Percentiles rank a stretch among this genome's conserved stretches.
Evolutionary conservation across 2,329 filamentous ascomycete genomes (phyloP).

Genomic region (Microsporum audouinii): DNA sequence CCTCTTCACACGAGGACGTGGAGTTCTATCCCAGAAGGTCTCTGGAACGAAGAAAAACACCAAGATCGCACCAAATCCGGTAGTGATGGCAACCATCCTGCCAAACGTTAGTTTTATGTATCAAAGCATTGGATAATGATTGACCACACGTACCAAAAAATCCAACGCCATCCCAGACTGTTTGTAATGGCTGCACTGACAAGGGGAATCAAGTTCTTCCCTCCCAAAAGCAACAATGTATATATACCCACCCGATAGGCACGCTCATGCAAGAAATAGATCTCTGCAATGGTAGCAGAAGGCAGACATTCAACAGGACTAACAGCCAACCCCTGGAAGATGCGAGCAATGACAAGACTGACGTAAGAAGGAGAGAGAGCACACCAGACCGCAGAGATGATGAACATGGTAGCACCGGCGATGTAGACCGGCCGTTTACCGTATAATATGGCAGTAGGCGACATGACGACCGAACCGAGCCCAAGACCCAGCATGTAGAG

Average conservation of each 20-base stretch:
- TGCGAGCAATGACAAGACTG: slow-evolving; percentile 67
- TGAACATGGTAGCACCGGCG: slow-evolving; percentile 62
- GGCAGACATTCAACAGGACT: slow-evolving; percentile 87
- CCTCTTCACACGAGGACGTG: slow-evolving; percentile 40
- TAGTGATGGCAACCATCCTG: slow-evolving; percentile 72
- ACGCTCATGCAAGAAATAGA: slow-evolving; percentile 89
- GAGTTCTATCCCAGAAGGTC: slow-evolving; percentile 87
- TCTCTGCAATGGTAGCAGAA: slow-evolving; percentile 87
- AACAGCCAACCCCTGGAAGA: slow-evolving; percentile 79
- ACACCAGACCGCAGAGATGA: slow-evolving; percentile 69
- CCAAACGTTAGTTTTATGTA: slow-evolving; percentile 14
- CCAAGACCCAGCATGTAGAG: slow-evolving; percentile 91
- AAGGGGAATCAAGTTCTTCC: slow-evolving; percentile 81
- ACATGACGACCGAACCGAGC: slow-evolving; percentile 69
- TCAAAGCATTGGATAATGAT: not conserved
- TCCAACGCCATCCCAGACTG: slow-evolving; percentile 72
- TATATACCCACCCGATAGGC: slow-evolving; percentile 91
- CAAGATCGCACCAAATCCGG: slow-evolving; percentile 56
- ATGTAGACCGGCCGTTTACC: slow-evolving; percentile 90
- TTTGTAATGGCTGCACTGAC: slow-evolving; percentile 78
- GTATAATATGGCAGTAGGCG: slow-evolving; percentile 79
- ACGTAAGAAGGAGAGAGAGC: slow-evolving; percentile 69
- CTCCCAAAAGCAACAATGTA: slow-evolving; percentile 73
- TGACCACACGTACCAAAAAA: slow-evolving; percentile 56
- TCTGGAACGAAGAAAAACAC: slow-evolving; percentile 89